These are phyloP conservation scores for Teunomyces aglyptinius DNA, from an alignment of 805 yeast species.

Conservation along the genomic window DNA sequence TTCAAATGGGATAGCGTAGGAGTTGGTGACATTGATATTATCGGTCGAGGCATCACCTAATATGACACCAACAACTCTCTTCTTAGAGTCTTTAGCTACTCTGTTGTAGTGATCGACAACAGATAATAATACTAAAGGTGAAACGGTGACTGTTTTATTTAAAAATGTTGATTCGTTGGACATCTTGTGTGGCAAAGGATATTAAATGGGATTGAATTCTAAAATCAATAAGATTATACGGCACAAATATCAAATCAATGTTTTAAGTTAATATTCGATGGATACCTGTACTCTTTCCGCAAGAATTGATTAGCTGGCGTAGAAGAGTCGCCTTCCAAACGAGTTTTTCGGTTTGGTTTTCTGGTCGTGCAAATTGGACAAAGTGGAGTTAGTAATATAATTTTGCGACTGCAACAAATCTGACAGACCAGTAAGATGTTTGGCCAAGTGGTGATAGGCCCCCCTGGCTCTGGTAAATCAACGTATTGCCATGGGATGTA, in stretches of 20 bases:
- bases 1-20: slow-evolving; percentile 96
- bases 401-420: neutral
- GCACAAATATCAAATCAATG: neutral
- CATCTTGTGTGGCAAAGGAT: slow-evolving; percentile 14
- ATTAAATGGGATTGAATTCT: neutral
- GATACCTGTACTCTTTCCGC: neutral
- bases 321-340: neutral
- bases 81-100: slow-evolving; percentile 64
- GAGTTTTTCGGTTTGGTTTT: slow-evolving; percentile 1
- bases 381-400: neutral
- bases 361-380: slow-evolving; percentile 1
- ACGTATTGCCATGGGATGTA: slow-evolving; percentile 91
- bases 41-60: slow-evolving; percentile 71
- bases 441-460: slow-evolving; percentile 94
- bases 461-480: slow-evolving; percentile 97
- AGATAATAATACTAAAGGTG: slow-evolving; percentile 90
- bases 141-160: slow-evolving; percentile 74
- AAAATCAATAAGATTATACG: neutral
- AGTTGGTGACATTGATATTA: slow-evolving; percentile 75
- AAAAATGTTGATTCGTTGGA: slow-evolving; percentile 39
- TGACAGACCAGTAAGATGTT: slow-evolving; percentile 36
- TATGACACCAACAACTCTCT: slow-evolving; percentile 91
- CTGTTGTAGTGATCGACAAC: slow-evolving; percentile 95
- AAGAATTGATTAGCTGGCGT: neutral
- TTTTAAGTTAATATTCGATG: neutral